Percentiles rank a stretch among this genome's conserved stretches.
These are phyloP conservation scores for Baorangia bicolor DNA, from an alignment of 768 basidiomycete genomes.

Conservation along the genomic window DNA sequence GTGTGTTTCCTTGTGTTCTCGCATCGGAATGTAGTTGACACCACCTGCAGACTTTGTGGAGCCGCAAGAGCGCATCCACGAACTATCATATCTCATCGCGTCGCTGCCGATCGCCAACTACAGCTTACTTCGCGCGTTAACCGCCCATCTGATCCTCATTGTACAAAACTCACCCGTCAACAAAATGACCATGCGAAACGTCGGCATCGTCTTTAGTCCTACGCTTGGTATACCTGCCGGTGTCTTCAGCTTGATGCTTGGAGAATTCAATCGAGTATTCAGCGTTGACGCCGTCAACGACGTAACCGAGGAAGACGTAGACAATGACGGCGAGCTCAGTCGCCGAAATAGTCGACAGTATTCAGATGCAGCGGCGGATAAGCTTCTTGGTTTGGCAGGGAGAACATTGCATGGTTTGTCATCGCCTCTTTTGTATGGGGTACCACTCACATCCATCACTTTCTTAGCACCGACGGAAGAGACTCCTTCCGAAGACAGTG, in stretches of 20 bases:
- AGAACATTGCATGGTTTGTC: constrained; percentile 62
- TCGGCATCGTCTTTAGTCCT: constrained; percentile 97
- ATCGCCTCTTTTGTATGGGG: not conserved
- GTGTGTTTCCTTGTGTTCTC: constrained; percentile 31
- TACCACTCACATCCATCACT: constrained; percentile 5
- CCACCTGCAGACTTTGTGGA: constrained; percentile 74
- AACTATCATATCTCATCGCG: constrained; percentile 83
- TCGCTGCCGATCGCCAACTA: constrained; percentile 91
- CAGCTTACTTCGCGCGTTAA: constrained; percentile 88
- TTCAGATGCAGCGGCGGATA: constrained; percentile 79
- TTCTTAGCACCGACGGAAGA: constrained; percentile 52
- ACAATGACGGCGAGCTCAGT: constrained; percentile 41
- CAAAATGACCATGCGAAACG: constrained; percentile 99
- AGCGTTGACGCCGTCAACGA: constrained; percentile 58
- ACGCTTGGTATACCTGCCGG: constrained; percentile 98
- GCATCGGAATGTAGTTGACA: constrained; percentile 10
- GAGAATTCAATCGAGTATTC: constrained; percentile 91
- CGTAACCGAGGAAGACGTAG: constrained; percentile 20
- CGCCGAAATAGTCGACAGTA: constrained; percentile 85
- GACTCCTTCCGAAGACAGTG: constrained; percentile 64
- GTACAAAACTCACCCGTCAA: constrained; percentile 87
- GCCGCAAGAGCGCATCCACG: constrained; percentile 81
- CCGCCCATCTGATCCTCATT: constrained; percentile 91
- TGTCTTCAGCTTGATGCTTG: constrained; percentile 92
- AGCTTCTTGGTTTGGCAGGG: constrained; percentile 75